Evolutionary conservation across 2,329 filamentous ascomycete species (phyloP).

Genomic region (Escovopsis weberi): DNA sequence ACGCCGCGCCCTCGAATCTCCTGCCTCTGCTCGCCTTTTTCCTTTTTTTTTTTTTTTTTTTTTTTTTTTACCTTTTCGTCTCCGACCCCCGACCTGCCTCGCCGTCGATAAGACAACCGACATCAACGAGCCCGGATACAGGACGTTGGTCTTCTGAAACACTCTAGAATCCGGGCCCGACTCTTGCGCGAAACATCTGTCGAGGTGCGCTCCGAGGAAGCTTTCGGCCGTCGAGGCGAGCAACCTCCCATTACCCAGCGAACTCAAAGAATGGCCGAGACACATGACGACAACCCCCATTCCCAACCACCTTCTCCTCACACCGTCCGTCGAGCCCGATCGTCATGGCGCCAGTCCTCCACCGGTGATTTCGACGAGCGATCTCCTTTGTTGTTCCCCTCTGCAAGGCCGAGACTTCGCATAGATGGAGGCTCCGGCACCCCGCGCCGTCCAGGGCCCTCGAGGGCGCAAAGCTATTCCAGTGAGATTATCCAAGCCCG

Average conservation of each 20-base stretch:
- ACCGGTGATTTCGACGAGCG: slow-evolving; percentile 25
- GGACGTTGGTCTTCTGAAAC: too few relatives aligned
- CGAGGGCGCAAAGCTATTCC: slow-evolving; percentile 29
- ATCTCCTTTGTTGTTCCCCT: slow-evolving; percentile 26
- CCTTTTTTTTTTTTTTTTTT: too few relatives aligned
- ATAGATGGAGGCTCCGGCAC: slow-evolving; percentile 20
- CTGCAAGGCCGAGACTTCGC: slow-evolving; percentile 27
- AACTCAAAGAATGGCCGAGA: slow-evolving; percentile 16
- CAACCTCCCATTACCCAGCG: too few relatives aligned
- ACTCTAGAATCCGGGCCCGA: too few relatives aligned
- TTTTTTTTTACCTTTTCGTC: too few relatives aligned
- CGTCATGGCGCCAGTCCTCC: slow-evolving; percentile 15
- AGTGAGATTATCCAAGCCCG: slow-evolving; percentile 17
- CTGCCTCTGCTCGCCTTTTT: too few relatives aligned
- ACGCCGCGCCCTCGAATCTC: too few relatives aligned
- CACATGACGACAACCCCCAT: slow-evolving; percentile 11
- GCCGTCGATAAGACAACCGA: too few relatives aligned
- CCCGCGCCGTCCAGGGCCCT: slow-evolving; percentile 14
- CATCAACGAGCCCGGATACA: too few relatives aligned
- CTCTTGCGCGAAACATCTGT: neutral
- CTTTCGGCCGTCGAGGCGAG: too few relatives aligned
- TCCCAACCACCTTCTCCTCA: slow-evolving; percentile 21
- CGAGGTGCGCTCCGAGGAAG: too few relatives aligned
- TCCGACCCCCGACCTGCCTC: too few relatives aligned
- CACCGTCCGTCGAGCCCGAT: slow-evolving; percentile 14